phyloP scores from a whole-genome alignment of 805 yeast species.

The Starmerella bombicola region DNA sequence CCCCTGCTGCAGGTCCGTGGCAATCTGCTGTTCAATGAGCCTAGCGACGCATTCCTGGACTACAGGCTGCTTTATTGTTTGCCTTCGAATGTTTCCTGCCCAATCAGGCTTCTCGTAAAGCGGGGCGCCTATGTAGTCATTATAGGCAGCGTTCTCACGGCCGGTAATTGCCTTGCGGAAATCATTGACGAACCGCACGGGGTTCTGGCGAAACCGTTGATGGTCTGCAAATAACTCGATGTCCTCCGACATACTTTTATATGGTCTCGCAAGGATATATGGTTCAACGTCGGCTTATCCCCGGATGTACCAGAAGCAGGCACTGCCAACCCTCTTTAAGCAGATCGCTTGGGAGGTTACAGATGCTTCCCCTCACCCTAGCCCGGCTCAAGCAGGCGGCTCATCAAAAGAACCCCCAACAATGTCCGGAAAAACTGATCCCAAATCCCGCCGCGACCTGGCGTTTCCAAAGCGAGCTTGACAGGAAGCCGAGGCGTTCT shows the following conservation, averaged over 20 bases:
- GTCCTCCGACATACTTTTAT: constrained; percentile 7
- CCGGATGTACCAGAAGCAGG: no score
- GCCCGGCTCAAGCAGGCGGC: no score
- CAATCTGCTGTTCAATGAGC: constrained; percentile 27
- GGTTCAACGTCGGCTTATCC: no score
- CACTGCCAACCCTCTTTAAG: no score
- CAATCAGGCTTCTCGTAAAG: constrained; percentile 27
- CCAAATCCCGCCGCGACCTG: no score
- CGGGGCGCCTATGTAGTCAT: constrained; percentile 29
- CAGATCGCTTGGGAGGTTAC: no score
- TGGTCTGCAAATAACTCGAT: constrained; percentile 14
- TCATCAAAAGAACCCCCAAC: no score
- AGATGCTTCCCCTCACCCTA: no score
- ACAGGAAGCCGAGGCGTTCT: no score
- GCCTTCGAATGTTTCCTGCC: constrained; percentile 24
- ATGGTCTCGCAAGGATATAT: no score
- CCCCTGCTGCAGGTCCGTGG: constrained; percentile 17
- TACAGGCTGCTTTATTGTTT: constrained; percentile 26
- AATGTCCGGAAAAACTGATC: no score
- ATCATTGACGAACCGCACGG: constrained; percentile 26
- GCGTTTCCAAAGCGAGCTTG: no score
- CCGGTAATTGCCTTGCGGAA: constrained; percentile 27
- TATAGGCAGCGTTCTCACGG: constrained; percentile 30
- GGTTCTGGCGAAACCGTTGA: constrained; percentile 30
- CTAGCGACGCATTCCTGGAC: constrained; percentile 25